Evolutionary conservation across 148 eudicot genomes (phyloP).

Genomic region (Rhododendron simsii): DNA sequence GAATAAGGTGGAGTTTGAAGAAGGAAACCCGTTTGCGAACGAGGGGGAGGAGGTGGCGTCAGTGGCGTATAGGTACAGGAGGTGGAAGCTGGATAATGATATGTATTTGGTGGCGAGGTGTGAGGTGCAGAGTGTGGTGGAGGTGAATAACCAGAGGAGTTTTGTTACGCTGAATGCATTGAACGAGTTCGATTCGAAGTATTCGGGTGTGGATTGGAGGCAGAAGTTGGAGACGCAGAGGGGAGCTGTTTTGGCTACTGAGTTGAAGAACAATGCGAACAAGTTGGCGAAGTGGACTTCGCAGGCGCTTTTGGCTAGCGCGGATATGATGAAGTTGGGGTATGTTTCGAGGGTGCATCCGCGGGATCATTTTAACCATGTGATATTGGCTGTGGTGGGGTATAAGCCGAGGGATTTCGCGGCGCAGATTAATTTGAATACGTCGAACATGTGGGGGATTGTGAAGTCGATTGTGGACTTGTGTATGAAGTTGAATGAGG

Average conservation of each 20-base stretch:
- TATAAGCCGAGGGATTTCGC: conserved; percentile 94
- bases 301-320: conserved; percentile 73
- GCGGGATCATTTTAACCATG: conserved; percentile 91
- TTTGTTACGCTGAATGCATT: conserved; percentile 76
- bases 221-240: conserved; percentile 92
- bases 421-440: conserved; percentile 77
- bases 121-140: conserved; percentile 79
- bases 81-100: conserved; percentile 87
- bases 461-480: conserved; percentile 91
- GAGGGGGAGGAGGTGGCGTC: conserved; percentile 95
- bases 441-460: conserved; percentile 95
- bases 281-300: conserved; percentile 97
- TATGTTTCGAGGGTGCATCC: conserved; percentile 97
- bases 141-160: conserved; percentile 57
- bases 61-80: conserved; percentile 76
- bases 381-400: conserved; percentile 82
- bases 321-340: conserved; percentile 96
- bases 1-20: conserved; percentile 79
- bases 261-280: conserved; percentile 90
- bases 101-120: conserved; percentile 75
- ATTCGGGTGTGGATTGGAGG: conserved; percentile 95
- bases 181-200: conserved; percentile 93
- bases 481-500: conserved; percentile 95
- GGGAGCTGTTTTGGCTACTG: conserved; percentile 96
- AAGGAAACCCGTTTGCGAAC: conserved; percentile 80